Evolutionary conservation across 768 basidiomycete genomes (phyloP), one percentile per base, ranked within the genome.

Genomic region (Trametes maxima): DNA sequence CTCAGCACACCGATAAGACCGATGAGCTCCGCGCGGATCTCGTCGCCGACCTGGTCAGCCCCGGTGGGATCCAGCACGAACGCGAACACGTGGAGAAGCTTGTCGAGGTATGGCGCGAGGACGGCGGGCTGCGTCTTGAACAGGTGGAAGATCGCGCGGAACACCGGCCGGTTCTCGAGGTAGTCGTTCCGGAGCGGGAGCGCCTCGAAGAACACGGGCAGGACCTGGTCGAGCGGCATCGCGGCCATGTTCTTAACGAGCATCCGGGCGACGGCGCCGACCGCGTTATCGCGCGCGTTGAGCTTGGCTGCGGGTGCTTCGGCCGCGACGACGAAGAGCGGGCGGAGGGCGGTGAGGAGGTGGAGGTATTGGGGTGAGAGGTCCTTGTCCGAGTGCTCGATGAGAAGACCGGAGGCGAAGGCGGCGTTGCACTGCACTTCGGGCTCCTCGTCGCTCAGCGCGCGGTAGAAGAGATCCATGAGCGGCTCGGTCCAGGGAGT

Each of bases 371-470:
- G 94, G 11, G 82, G 77, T 0, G 89, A 85, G 40, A 98, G 82
- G 72, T 99, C 94, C 58, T 85, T 73, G 47, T 87, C 80, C 7
- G 92, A 87, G 77, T 94, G 85, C 76, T 95, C 92, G 65, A 98
- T 84, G 57, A 99, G 85, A 43, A 96, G 87, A 60, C 97, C 96
- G 36, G 86, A 81, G 36, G 95, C 96, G 73, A 97, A 99, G 16
- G 95, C 94, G 19, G 95, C 94, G 69, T 98, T 98, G 76, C 93
- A 95, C 68, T 92, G 87, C 10, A 98, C 95, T 75, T 98, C 96
- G n/a, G 88, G 77, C 43, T 98, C 96, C 1, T 80, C 75, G 71
- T 98, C 96, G 60, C 82, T 74, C 14, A 99, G 84, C 10, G 92
- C 94, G 55, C 80, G 82, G 74, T 89, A 88, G 78, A 97, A 90